Evolutionary conservation across 768 basidiomycete species (phyloP).

Genomic region (Boletales sp.): DNA sequence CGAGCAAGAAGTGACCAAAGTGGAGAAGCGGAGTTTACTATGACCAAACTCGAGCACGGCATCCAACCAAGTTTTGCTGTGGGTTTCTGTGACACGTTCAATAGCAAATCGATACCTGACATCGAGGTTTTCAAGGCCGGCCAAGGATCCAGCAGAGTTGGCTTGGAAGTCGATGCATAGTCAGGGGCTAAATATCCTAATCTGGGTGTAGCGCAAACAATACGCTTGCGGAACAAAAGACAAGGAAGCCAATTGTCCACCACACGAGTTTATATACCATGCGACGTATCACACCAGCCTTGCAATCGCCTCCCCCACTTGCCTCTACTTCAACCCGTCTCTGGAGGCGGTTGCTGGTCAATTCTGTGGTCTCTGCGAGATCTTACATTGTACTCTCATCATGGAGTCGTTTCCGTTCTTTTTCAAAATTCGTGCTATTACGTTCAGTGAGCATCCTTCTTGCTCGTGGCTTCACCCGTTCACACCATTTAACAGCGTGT

Average conservation of each 20-base stretch:
- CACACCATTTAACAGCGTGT: slow-evolving; percentile 31
- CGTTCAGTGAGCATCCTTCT: slow-evolving; percentile 25
- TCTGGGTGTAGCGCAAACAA: neutral
- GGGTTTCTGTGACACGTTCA: too few species aligned
- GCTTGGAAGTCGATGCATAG: too few species aligned
- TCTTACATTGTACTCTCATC: slow-evolving; percentile 1
- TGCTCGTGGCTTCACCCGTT: neutral
- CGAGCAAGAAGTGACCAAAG: too few species aligned
- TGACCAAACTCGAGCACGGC: too few species aligned
- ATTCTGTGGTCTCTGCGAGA: slow-evolving; percentile 19
- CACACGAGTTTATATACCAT: slow-evolving; percentile 1
- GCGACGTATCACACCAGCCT: neutral
- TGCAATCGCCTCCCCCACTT: neutral
- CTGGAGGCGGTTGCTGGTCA: slow-evolving; percentile 21
- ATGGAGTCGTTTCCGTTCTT: slow-evolving; percentile 32
- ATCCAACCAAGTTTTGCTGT: too few species aligned
- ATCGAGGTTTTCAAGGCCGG: too few species aligned
- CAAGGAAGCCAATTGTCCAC: slow-evolving; percentile 15
- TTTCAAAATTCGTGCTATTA: slow-evolving; percentile 26
- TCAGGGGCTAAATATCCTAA: too few species aligned
- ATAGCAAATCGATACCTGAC: too few species aligned
- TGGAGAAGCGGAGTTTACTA: too few species aligned
- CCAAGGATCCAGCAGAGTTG: too few species aligned
- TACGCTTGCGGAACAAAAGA: slow-evolving; percentile 17
- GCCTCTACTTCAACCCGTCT: slow-evolving; percentile 6